Base-by-base conservation (phyloP, 805 yeast genomes). In the Barnettozyma populi region DNA sequence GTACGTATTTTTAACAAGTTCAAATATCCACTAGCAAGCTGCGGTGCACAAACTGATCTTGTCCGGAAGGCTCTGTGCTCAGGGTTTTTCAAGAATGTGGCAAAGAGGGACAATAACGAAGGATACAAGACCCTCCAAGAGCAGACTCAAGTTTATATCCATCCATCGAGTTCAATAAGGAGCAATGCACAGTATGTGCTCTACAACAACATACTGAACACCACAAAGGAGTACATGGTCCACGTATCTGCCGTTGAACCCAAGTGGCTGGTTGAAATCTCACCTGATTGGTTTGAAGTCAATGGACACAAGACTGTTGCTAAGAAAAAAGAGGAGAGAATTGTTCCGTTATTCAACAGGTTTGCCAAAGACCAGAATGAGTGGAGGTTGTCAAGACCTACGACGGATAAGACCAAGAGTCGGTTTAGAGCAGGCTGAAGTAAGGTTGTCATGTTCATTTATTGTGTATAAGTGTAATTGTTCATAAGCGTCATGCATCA, bases 141-240 rank as follows among this genome's bases (percentile, higher is more conserved):
- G 52, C 78, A 79, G 31, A 82, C 86, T 0, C 80, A 83, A 1
- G 96, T 90, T 14, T 79, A 76, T 49, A 75, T 92, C 50, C 97
- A 92, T 63, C 99, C 99, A 1, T 86, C 95, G 2, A 85, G 95
- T 51, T 69, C 89, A 4, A 63, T 92, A 18, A 79, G 75, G 59
- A 76, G 74, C 34, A 74, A 71, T 37, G 86, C 92, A 11, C 92
- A 86, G 50, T 88, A 87, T 66, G 84, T 90, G 40, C 64, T 92
- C 8, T 90, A 88, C 59, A 90, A 90, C 59, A 86, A 90, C 29
- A 72, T 90, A 45, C 77, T 90, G 27, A 72, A 89, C 54, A 92
- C 99, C 0, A 78, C 86, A 14, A 82, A 82, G 60, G 98, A 92
- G 71, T 94, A 86, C 60, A 89, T 92, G 96, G 86, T 94, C 47